phyloP scores from a whole-genome alignment of 768 basidiomycete genomes.

The Pholiota molesta region DNA sequence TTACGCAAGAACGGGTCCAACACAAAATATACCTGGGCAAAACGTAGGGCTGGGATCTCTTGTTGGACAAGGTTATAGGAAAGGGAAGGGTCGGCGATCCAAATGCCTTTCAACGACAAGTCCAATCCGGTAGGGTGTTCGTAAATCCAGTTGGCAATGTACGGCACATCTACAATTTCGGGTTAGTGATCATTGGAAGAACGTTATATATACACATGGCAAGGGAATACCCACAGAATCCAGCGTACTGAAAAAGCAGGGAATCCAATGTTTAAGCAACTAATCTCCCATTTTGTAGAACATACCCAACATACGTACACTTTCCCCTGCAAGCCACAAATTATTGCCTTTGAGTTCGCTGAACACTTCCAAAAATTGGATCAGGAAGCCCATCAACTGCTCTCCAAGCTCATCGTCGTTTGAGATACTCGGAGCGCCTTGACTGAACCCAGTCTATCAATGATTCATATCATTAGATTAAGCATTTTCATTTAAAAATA shows the following conservation, averaged over 20 bases:
- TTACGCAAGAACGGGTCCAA: background rate
- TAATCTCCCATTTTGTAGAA: background rate
- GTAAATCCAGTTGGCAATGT: conserved; percentile 74
- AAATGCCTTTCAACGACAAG: conserved; percentile 58
- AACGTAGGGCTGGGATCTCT: conserved; percentile 68
- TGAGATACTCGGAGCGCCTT: conserved; percentile 63
- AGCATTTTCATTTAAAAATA: background rate
- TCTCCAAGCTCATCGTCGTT: conserved; percentile 62
- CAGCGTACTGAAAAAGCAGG: conserved; percentile 57
- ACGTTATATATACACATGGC: background rate
- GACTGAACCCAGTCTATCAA: conserved; percentile 64
- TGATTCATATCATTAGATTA: background rate
- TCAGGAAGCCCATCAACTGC: conserved; percentile 52
- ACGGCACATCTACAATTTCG: conserved; percentile 37
- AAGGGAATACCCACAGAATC: conserved; percentile 51
- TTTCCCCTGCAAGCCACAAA: conserved; percentile 66
- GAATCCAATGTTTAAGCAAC: background rate
- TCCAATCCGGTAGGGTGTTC: conserved; percentile 58
- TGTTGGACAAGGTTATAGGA: conserved; percentile 56
- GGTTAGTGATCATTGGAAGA: too few relatives aligned
- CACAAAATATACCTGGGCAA: conserved; percentile 40
- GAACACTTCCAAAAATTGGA: conserved; percentile 70
- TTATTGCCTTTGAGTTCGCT: conserved; percentile 69
- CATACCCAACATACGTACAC: conserved; percentile 44
- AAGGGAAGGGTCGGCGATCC: conserved; percentile 56